Base-by-base conservation (phyloP, 306 rosid genomes). In the Coriaria nepalensis region DNA sequence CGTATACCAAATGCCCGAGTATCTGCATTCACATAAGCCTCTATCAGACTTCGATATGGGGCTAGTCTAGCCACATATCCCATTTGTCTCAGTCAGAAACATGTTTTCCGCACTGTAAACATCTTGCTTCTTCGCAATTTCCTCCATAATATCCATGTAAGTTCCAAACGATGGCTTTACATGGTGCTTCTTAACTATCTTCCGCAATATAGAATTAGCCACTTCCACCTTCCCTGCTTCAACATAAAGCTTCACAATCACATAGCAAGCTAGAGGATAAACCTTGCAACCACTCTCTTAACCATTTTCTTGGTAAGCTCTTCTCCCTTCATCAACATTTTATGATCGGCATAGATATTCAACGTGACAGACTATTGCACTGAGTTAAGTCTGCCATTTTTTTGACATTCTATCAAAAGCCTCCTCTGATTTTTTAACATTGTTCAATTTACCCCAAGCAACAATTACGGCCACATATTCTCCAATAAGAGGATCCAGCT, bases 401-500 rank as follows among this genome's bases (percentile, higher is more conserved):
- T 71, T 75, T 37, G 43, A 7, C 75, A 77, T 57, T 41, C 5
- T 62, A 44, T 79, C 83, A 67, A 85, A 90, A 60, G 71, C 72
- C 43, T 68, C 70, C 65, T 90, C 98, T 33, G 94, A 94, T 72
- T 81, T 79, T 42, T 71, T 61, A 55, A 90, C 11, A 43, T 77
- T 79, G 12, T 79, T 67, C 74, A 90, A 68, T 69, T 49, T 81
- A 49, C 98, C 98, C 73, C 75, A 90, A 48, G 98, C 85, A 45
- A 70, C 79, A 39, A 90, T 77, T 37, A 85, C 94, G 57, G 73
- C 76, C 53, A 63, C 8, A 66, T 83, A 69, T 52, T 79, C 94
- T 0, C 39, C 73, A 10, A 43, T 2, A 45, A 35, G 40, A 52
- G 82, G 94, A 53, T 60, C 61, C 12, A 69, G 10, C 68, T 73